phyloP scores from a whole-genome alignment of 768 basidiomycete genomes.

The Chalciporus chontae region DNA sequence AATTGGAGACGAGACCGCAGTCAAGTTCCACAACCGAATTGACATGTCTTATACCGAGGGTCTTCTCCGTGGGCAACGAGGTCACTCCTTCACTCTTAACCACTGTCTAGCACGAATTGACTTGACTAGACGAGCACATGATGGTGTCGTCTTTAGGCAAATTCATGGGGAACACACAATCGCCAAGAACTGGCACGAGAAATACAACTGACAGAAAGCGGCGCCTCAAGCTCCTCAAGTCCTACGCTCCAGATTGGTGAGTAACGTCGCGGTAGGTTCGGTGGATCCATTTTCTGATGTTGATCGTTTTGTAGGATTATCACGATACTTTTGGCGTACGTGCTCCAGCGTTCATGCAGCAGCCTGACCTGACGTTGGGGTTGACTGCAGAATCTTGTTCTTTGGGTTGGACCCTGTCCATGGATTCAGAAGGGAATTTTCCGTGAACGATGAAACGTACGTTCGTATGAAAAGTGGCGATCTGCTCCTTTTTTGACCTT shows the following conservation, averaged over 20 bases:
- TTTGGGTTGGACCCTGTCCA: constrained; percentile 60
- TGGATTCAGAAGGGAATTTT: constrained; percentile 77
- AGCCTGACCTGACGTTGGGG: neutral
- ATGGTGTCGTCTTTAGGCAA: constrained; percentile 14
- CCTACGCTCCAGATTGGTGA: constrained; percentile 78
- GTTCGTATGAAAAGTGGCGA: neutral
- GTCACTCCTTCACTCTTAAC: neutral
- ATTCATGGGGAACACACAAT: constrained; percentile 3
- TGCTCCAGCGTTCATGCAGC: neutral
- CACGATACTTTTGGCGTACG: constrained; percentile 65
- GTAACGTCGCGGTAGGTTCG: constrained; percentile 14
- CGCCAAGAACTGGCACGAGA: constrained; percentile 4
- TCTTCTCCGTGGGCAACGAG: neutral
- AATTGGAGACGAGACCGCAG: neutral
- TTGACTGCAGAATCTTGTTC: constrained; percentile 48
- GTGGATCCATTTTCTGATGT: neutral
- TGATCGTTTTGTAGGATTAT: constrained; percentile 48
- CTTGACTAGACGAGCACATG: neutral
- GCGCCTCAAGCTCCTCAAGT: constrained; percentile 44
- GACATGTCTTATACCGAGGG: neutral
- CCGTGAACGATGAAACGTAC: constrained; percentile 72
- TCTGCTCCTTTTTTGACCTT: constrained; percentile 14
- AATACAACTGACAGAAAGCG: constrained; percentile 25
- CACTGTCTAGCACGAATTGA: neutral
- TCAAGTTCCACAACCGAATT: neutral